Evolutionary conservation across 2,329 filamentous ascomycete species (phyloP).

Genomic region (Ophiostoma pallidulum): DNA sequence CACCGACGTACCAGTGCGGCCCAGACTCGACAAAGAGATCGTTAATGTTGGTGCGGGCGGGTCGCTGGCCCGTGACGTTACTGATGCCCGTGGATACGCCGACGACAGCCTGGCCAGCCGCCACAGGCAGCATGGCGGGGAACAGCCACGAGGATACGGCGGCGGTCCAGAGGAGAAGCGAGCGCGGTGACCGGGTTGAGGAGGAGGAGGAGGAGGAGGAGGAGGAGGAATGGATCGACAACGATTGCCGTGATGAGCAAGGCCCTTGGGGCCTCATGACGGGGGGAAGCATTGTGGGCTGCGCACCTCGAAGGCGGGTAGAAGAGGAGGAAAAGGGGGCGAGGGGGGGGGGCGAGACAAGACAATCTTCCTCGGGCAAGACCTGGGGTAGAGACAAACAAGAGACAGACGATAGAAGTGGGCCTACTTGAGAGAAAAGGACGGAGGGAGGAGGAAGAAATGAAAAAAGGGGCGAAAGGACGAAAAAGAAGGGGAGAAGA

Average conservation of each 20-base stretch:
- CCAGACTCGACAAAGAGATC: constrained; percentile 32
- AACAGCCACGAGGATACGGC: background rate
- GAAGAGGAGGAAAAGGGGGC: background rate
- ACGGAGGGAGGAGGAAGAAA: background rate
- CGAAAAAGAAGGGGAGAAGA: background rate
- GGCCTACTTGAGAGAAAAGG: too few species aligned
- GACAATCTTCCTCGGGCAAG: too few species aligned
- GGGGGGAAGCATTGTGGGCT: background rate
- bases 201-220: background rate
- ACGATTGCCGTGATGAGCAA: too few species aligned
- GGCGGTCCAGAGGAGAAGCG: background rate
- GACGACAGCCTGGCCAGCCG: constrained; percentile 21
- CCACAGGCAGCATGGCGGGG: background rate
- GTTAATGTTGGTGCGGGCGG: constrained; percentile 39
- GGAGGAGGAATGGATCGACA: too few species aligned
- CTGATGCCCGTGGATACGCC: constrained; percentile 31
- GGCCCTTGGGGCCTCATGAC: too few species aligned
- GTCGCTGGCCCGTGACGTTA: constrained; percentile 29
- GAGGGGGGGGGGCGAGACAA: background rate
- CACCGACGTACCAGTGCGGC: constrained; percentile 32
- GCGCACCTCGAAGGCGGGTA: background rate
- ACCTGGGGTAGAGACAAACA: too few species aligned
- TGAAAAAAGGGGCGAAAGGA: background rate
- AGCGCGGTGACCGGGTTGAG: background rate
- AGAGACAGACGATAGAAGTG: too few species aligned